Base-by-base conservation (phyloP, 192 early-diverging fungal genomes). In the Coemansia sp. region DNA sequence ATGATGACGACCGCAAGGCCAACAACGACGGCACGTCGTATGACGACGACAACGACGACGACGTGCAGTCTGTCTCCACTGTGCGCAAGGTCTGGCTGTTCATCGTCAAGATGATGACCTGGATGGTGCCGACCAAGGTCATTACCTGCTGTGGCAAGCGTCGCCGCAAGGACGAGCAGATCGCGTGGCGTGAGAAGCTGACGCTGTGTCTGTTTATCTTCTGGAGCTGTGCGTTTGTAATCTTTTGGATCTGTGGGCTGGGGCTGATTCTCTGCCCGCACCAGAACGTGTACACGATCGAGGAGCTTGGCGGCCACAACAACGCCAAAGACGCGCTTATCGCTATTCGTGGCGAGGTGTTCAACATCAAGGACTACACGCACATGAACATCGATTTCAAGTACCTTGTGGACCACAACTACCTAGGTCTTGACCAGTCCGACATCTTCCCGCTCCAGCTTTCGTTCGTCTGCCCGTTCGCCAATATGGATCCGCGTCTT, bases 161-260 rank as follows among this genome's bases (percentile, higher is more conserved):
- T 84, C 82, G 86, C 42, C 83, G 85, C 45, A 83, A 82, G 47
- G 90, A 92, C 64, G 84, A 92, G 52, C 90, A 88, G 45, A 83
- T 89, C 73, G 96, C 96, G 2, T 98, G 96, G 96, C 86, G 96
- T 57, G 96, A 98, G 70, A 97, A 98, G 71, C 83, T 95, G 11
- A 90, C 96, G 2, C 81, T 98, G 9, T 94, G 92, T 63, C 62
- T 90, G 55, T 65, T 95, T 57, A 92, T 95, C 28, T 74, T 87
- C 17, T 82, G 92, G 31, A 64, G 94, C 53, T 91, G 89, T 17
- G 82, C 74, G 11, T 64, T 88, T 62, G 86, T 94, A 42, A 85
- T 97, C 50, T 94, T 94, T 74, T 88, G 93, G 62, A 91, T 92
- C 62, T 89, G 85, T 6, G 82, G 86, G 28, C 83, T 90, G 28